Conservation (phyloP, 257 asterid species). For the Gentiana macrophylla region DNA sequence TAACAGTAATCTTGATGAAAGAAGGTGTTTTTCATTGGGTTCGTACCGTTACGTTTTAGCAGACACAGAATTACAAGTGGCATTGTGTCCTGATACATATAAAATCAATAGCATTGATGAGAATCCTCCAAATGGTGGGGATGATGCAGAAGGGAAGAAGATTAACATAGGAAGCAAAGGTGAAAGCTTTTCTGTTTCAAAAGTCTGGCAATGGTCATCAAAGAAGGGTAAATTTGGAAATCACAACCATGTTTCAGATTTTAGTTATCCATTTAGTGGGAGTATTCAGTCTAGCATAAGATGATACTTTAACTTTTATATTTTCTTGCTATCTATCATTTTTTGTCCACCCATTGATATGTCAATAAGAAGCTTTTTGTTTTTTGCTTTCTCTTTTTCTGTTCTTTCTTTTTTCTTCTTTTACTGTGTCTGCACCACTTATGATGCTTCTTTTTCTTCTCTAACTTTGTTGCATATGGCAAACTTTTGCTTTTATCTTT, state of each 20-base stretch:
- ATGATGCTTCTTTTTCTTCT: slow-evolving; percentile 34
- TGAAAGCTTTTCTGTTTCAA: slow-evolving; percentile 96
- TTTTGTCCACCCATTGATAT: slow-evolving; percentile 1
- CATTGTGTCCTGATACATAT: slow-evolving; percentile 31
- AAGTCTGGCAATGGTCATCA: slow-evolving; percentile 96
- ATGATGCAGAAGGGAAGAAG: slow-evolving; percentile 50
- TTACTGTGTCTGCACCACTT: slow-evolving; percentile 8
- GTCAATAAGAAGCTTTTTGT: slow-evolving; percentile 9
- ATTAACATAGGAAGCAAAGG: slow-evolving; percentile 65
- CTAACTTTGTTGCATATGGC: slow-evolving; percentile 25
- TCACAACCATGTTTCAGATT: slow-evolving; percentile 32
- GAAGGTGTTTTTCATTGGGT: slow-evolving; percentile 97
- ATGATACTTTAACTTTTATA: slow-evolving; percentile 11
- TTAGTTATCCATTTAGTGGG: slow-evolving; percentile 31
- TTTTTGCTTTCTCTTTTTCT: slow-evolving; percentile 19
- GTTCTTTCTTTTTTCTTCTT: slow-evolving; percentile 28
- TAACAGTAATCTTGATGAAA: slow-evolving; percentile 51
- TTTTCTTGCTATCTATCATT: background rate
- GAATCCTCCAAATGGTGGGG: slow-evolving; percentile 41
- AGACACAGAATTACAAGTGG: slow-evolving; percentile 76
- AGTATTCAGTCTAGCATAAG: slow-evolving; percentile 5
- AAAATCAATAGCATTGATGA: slow-evolving; percentile 21
- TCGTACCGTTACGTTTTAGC: slow-evolving; percentile 88
- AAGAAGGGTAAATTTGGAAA: slow-evolving; percentile 56
- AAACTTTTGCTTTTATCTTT: slow-evolving; percentile 11